Evolutionary conservation across 306 rosid species (phyloP).

Genomic region (Vigna trinervia): DNA sequence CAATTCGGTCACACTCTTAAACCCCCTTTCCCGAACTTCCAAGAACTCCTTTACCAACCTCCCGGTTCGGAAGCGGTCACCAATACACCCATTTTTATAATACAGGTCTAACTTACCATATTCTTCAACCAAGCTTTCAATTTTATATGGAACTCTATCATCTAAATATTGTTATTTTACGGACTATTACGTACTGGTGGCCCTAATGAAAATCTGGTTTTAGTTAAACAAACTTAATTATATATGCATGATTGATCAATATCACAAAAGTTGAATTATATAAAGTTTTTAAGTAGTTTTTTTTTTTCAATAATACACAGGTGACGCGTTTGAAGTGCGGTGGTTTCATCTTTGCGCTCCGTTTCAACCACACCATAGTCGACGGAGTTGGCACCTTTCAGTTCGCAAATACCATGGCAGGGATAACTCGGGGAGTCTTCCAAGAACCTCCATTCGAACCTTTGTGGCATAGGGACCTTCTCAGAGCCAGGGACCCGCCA

Average conservation of each 20-base stretch:
- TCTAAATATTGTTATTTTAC: background rate
- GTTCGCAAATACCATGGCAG: background rate
- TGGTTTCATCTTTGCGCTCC: constrained; percentile 30
- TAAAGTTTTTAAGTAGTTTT: no score
- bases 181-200: no score
- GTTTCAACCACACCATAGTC: constrained; percentile 20
- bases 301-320: background rate
- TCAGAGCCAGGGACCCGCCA: constrained; percentile 16
- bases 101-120: constrained; percentile 3
- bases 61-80: constrained; percentile 27
- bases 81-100: constrained; percentile 15
- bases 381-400: constrained; percentile 11
- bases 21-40: constrained; percentile 33
- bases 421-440: background rate
- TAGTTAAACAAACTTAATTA: no score
- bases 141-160: no score
- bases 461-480: constrained; percentile 24
- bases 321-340: constrained; percentile 32
- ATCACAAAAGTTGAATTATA: no score
- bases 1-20: background rate
- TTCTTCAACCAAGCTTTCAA: no score
- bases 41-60: constrained; percentile 21
- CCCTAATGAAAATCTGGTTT: no score
- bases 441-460: background rate
- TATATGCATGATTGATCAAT: background rate